These are phyloP conservation scores for Talaromyces borbonicus DNA, from an alignment of 495 filamentous ascomycete genomes.

Conservation along the genomic window DNA sequence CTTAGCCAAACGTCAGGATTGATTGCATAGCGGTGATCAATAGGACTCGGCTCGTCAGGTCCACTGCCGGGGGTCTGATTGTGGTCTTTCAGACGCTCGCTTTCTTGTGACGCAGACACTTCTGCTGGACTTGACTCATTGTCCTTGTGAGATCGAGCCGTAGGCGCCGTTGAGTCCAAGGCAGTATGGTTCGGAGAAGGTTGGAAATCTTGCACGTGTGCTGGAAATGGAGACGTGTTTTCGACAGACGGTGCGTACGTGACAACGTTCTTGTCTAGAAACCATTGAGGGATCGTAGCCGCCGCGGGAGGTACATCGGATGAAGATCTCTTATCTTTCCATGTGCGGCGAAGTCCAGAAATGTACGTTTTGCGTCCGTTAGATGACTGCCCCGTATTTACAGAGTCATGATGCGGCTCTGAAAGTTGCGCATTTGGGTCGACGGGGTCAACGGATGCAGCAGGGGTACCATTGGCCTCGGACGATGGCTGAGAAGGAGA, in stretches of 20 bases:
- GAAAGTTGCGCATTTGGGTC: conserved; percentile 14
- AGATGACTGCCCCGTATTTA: conserved; percentile 7
- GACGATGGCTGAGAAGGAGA: conserved; percentile 26
- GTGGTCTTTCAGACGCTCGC: conserved; percentile 13
- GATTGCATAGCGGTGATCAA: conserved; percentile 26
- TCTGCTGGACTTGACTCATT: neutral
- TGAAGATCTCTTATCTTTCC: conserved; percentile 23
- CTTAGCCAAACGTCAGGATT: conserved; percentile 31
- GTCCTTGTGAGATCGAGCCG: conserved; percentile 7
- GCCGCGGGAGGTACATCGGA: conserved; percentile 13
- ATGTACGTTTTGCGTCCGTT: conserved; percentile 26
- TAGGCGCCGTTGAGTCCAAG: neutral
- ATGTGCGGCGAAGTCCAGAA: conserved; percentile 29
- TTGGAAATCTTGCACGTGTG: neutral
- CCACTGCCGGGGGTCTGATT: conserved; percentile 15
- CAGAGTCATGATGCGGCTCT: conserved; percentile 6
- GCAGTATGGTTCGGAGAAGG: neutral
- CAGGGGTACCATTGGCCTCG: conserved; percentile 20
- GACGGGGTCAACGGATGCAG: conserved; percentile 13
- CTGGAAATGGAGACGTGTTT: neutral
- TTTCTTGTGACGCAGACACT: neutral
- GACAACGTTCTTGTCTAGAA: conserved; percentile 26
- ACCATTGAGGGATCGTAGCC: conserved; percentile 30
- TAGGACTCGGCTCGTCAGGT: conserved; percentile 6
- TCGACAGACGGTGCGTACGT: conserved; percentile 19